phyloP scores from a whole-genome alignment of 2,329 filamentous ascomycete genomes.

The Phyllosticta citriasiana region DNA sequence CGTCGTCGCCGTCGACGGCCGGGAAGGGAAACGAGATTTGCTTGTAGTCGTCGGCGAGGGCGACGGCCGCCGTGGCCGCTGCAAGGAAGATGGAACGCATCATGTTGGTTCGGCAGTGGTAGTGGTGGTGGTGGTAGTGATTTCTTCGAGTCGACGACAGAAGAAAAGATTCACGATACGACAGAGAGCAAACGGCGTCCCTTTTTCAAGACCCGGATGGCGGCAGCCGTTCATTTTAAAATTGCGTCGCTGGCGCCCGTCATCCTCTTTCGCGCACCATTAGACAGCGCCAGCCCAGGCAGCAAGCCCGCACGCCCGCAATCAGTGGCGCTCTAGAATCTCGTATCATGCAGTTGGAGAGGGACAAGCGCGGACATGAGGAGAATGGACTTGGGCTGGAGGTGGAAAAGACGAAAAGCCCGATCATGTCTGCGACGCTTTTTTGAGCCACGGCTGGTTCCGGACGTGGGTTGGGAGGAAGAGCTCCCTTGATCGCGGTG shows the following conservation, averaged over 20 bases:
- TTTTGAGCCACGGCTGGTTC: too few relatives aligned
- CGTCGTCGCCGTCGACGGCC: not conserved
- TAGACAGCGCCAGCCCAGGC: not conserved
- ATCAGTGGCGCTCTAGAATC: too few relatives aligned
- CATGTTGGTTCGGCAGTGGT: not conserved
- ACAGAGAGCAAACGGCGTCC: not conserved
- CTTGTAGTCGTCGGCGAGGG: not conserved
- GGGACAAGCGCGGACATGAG: too few relatives aligned
- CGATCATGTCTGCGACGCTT: too few relatives aligned
- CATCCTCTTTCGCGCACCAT: not conserved
- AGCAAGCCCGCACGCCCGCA: not conserved
- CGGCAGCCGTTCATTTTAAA: not conserved
- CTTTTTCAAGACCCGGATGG: not conserved
- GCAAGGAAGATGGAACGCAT: slow-evolving; percentile 1
- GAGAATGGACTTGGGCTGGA: too few relatives aligned
- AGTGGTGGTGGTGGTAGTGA: not conserved
- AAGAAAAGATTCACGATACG: too few relatives aligned
- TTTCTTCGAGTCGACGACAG: too few relatives aligned
- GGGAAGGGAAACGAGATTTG: slow-evolving; percentile 4
- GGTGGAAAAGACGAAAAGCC: too few relatives aligned
- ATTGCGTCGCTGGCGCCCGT: not conserved
- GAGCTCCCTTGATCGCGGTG: too few relatives aligned
- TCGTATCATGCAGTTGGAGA: too few relatives aligned
- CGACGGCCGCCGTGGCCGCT: slow-evolving; percentile 1
- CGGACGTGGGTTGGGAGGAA: too few relatives aligned